Percentiles rank a stretch among this genome's conserved stretches.
These are phyloP conservation scores for Mrakia blollopis DNA, from an alignment of 768 basidiomycete species.

Conservation along the genomic window DNA sequence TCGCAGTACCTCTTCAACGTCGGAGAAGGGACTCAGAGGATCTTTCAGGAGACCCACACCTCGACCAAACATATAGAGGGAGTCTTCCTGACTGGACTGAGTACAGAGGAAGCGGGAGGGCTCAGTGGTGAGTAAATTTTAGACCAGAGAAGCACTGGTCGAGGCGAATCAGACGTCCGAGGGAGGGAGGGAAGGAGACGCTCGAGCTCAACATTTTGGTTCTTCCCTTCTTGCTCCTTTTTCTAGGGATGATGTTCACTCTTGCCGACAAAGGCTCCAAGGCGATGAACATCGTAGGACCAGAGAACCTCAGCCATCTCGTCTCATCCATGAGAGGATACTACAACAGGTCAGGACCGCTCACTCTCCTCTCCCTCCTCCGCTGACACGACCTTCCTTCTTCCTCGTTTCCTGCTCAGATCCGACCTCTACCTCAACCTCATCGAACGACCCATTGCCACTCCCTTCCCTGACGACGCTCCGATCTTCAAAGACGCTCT, in stretches of 20 bases:
- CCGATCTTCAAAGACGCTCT: conserved; percentile 14
- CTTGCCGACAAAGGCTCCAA: conserved; percentile 13
- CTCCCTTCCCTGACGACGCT: not conserved
- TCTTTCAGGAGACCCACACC: not conserved
- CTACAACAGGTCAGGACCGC: conserved; percentile 12
- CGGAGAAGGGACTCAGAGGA: conserved; percentile 25
- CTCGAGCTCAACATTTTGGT: not conserved
- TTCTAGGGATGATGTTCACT: conserved; percentile 25
- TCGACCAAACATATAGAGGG: not conserved
- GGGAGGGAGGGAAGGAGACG: not conserved
- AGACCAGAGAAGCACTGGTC: not conserved
- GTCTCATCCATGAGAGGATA: conserved; percentile 6
- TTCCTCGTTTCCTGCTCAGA: not conserved
- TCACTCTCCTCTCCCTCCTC: not conserved
- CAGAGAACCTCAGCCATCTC: conserved; percentile 16
- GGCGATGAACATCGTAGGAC: conserved; percentile 23
- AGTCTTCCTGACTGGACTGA: conserved; percentile 22
- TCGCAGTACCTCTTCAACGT: conserved; percentile 23
- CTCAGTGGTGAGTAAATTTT: conserved; percentile 9
- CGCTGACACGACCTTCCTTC: not conserved
- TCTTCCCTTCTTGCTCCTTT: not conserved
- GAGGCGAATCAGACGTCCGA: too few species aligned
- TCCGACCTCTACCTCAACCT: not conserved
- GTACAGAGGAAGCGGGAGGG: conserved; percentile 17
- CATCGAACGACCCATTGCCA: conserved; percentile 20